Conservation (phyloP, 805 yeast genomes). For the Starmerella geochares region DNA sequence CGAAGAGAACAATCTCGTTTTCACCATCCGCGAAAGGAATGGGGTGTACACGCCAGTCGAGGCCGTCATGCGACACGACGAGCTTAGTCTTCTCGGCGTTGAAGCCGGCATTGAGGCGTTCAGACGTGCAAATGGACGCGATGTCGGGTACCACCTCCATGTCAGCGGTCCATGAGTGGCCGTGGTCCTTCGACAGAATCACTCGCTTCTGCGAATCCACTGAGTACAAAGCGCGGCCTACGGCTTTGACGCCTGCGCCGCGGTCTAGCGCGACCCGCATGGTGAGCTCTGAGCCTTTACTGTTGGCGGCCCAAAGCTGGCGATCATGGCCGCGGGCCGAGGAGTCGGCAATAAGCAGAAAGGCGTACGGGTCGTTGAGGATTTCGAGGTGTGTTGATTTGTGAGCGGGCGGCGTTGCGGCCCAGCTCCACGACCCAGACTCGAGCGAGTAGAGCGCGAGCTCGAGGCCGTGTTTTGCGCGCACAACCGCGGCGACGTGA, state of each 20-base stretch:
- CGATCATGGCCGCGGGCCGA: neutral
- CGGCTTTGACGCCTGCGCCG: neutral
- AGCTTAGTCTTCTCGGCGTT: neutral
- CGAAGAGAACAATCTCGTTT: neutral
- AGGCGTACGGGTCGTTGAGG: neutral
- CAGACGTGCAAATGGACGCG: neutral
- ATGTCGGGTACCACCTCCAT: neutral
- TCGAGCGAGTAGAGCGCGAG: neutral
- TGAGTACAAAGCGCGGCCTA: neutral
- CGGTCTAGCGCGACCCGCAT: neutral
- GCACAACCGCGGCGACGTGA: neutral
- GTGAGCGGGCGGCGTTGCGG: neutral
- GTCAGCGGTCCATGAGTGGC: neutral
- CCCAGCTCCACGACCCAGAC: neutral
- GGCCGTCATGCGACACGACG: conserved; percentile 1
- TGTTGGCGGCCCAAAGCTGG: conserved; percentile 2
- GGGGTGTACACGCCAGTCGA: neutral
- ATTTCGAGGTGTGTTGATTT: neutral
- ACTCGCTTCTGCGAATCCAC: neutral
- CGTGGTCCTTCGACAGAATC: conserved; percentile 3
- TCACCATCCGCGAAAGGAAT: neutral
- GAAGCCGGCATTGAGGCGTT: conserved; percentile 1
- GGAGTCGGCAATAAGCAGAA: neutral
- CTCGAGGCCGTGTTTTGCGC: neutral
- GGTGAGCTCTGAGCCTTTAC: neutral